Base-by-base conservation (phyloP, 2,329 filamentous ascomycete species). In the Xylaria sp. region DNA sequence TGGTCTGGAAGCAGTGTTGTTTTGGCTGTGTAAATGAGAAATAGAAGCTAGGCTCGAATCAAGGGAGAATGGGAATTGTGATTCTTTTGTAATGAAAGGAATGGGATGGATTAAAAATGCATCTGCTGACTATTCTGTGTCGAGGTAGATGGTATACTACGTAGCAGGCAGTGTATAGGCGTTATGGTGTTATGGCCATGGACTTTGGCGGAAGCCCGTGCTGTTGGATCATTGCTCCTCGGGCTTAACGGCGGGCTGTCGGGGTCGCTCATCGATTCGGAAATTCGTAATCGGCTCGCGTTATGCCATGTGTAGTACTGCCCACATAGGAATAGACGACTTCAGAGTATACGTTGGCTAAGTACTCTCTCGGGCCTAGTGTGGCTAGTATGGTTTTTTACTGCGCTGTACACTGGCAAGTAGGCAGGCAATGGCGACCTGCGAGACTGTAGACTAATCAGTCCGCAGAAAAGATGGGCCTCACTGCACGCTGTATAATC, bases 261-360 rank as follows among this genome's bases (percentile, higher is more conserved):
- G 66, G 73, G 67, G 68, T 72, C 67, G 71, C 71, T 65, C 62
- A 25, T 40, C 21, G 25, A 42, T 47, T 73, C 60, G 21, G 13
- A 44, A 29, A 69, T 72, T 76, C 72, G 74, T 76, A 76, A 76
- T 76, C 71, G 62, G 69, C 50, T 70, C 71, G 73, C 69, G 66
- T 55, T 65, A 51, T 69, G 68, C 37, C 35, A 25, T 58, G 37
- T 29, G 25, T 23, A 58, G 16, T 42, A 57, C 37, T 57, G 16
- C 54, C 54, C 27, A 57, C 32, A 13, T n/a, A 5, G 48, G 29
- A 40, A 35, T 51, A 51, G 48, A 4, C 25, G 18, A 4, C 13
- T 12, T 29, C 10, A 29, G 48, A 10, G 10, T 16, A 44, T 16
- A 16, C 18, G 18, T 5, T 18, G 18, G 12, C 16, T 44, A 44